Evolutionary conservation across 2,329 filamentous ascomycete species (phyloP).

Genomic region (Neonectria magnoliae): DNA sequence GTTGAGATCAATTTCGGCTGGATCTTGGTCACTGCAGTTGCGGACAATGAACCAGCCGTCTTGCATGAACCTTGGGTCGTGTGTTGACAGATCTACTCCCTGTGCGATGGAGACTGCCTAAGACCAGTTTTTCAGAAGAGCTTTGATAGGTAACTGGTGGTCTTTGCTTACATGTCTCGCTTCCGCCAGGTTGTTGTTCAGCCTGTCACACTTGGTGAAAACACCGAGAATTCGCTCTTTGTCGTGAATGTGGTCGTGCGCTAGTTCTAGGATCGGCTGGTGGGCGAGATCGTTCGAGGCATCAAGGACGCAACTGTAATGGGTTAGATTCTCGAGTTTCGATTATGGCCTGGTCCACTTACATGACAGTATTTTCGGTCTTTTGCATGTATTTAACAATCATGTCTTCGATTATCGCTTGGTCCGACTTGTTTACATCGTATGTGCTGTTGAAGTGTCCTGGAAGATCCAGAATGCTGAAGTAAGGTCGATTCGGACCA

Average conservation of each 20-base stretch:
- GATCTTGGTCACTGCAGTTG: constrained; percentile 43
- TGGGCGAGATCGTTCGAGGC: constrained; percentile 45
- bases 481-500: constrained; percentile 48
- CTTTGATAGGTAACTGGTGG: no score
- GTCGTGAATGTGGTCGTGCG: constrained; percentile 37
- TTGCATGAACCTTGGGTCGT: constrained; percentile 9
- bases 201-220: constrained; percentile 51
- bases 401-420: constrained; percentile 44
- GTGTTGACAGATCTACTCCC: constrained; percentile 1
- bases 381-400: constrained; percentile 49
- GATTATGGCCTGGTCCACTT: constrained; percentile 15
- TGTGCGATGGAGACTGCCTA: constrained; percentile 31
- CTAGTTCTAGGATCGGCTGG: constrained; percentile 45
- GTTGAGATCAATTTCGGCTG: constrained; percentile 39
- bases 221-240: constrained; percentile 48
- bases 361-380: constrained; percentile 52
- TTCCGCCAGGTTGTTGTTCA: constrained; percentile 21
- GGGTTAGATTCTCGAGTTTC: not conserved
- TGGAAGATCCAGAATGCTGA: constrained; percentile 52
- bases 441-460: constrained; percentile 43
- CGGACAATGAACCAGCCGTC: constrained; percentile 51
- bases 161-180: constrained; percentile 15
- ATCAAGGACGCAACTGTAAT: constrained; percentile 46
- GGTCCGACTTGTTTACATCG: constrained; percentile 44
- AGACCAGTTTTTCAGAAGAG: constrained; percentile 7